Evolutionary conservation across 306 rosid species (phyloP).

Genomic region (Glycyrrhiza uralensis): DNA sequence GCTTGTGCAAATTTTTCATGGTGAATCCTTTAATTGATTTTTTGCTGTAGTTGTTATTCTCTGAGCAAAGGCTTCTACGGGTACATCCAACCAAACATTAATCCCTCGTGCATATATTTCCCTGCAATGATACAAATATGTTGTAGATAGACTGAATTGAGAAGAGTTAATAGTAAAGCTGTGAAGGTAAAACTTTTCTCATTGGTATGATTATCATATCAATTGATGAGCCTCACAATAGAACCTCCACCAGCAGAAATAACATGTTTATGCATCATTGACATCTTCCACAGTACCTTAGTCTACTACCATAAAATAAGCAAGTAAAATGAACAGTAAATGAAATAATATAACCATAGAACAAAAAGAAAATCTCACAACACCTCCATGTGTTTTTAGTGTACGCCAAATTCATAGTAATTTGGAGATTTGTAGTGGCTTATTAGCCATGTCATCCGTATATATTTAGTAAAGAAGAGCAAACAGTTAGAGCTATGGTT

Average conservation of each 20-base stretch:
- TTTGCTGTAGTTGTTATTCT: slow-evolving; percentile 74
- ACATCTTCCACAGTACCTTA: slow-evolving; percentile 53
- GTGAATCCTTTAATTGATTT: no score
- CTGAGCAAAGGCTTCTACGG: slow-evolving; percentile 69
- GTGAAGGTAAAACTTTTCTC: neutral
- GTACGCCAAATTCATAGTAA: no score
- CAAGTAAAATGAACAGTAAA: neutral
- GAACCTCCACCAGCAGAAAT: slow-evolving; percentile 92
- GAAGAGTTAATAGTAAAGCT: neutral
- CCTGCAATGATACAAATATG: slow-evolving; percentile 30
- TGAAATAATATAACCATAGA: no score
- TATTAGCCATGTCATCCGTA: no score
- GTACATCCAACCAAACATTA: slow-evolving; percentile 89
- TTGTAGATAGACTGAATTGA: neutral
- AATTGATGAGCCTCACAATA: slow-evolving; percentile 70
- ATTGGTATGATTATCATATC: slow-evolving; percentile 37
- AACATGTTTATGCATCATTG: slow-evolving; percentile 51
- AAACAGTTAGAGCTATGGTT: no score
- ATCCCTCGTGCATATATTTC: slow-evolving; percentile 70
- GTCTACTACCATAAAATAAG: slow-evolving; percentile 44
- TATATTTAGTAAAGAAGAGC: no score
- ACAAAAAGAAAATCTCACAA: no score
- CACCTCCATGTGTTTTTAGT: no score
- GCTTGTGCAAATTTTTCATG: no score
- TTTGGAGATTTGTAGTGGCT: no score